Evolutionary conservation across 805 yeast species (phyloP), one percentile per base, ranked within the genome.

Genomic region (Torulaspora gathmanii): DNA sequence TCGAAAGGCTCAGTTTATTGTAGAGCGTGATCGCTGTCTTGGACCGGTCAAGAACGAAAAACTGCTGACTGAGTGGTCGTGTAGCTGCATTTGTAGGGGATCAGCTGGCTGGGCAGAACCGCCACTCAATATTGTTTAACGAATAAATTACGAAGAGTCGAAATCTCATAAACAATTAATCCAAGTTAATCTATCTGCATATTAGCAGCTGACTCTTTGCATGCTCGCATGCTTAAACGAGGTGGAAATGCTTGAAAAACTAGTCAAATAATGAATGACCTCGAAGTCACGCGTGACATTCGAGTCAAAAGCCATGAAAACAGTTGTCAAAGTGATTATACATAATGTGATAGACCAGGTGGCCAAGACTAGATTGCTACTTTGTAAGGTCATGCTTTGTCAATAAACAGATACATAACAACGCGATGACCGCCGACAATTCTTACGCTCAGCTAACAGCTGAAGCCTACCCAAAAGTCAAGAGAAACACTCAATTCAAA

Each of bases 401-500:
- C 5, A 13, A 25, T 1, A 23, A 8, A 9, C 8, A 13, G 4
- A 37, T 25, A 30, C 26, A 26, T 20, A 41, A 12, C 34, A 30
- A 13, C 20, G 10, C 20, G 17, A 49, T 49, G 52, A 49, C 52
- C 22, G 33, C 29, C 8, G 42, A 25, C 38, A 19, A 33, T 27
- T 20, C 49, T 13, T 5, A 42, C 36, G 52, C 53, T 31, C 56
- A 49, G 38, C 68, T 84, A 33, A 86, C 95, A 2, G 73, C 82
- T 0, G 89, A 83, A 38, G 70, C 83, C 9, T 86, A 86, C 58
- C 73, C 80, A 33, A 66, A 70, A 29, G 74, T 82, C 26, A 54
- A 70, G 42, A 68, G 85, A 52, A 68, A 77, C 49, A 60, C 69
- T 1, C 57, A 61, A 19, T 85, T 64, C 63, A 77, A 77, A 47